Conservation (phyloP, 495 filamentous ascomycete species). For the Viridothelium virens region DNA sequence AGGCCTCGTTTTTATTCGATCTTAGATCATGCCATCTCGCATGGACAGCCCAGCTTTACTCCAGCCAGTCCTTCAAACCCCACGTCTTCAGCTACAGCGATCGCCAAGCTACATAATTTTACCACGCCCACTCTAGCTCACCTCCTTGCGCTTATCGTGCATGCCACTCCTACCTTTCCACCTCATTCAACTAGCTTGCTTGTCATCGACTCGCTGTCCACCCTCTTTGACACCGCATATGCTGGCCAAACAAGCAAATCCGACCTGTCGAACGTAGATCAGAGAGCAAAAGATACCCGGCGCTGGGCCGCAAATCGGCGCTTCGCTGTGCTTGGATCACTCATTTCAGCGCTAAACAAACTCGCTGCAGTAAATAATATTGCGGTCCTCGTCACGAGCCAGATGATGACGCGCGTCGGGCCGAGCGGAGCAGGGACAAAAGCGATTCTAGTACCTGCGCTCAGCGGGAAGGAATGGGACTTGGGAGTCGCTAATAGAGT, state of each 20-base stretch:
- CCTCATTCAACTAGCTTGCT: conserved; percentile 53
- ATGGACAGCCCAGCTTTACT: conserved; percentile 23
- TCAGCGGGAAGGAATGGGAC: conserved; percentile 65
- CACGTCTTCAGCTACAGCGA: neutral
- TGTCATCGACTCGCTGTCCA: conserved; percentile 70
- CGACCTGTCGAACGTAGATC: conserved; percentile 21
- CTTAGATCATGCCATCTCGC: conserved; percentile 5
- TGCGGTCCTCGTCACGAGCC: conserved; percentile 61
- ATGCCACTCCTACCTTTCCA: conserved; percentile 53
- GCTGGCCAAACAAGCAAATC: conserved; percentile 42
- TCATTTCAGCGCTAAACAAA: conserved; percentile 51
- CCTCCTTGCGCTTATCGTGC: conserved; percentile 62
- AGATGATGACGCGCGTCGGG: conserved; percentile 60
- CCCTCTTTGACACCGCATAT: conserved; percentile 65
- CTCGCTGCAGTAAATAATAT: conserved; percentile 61
- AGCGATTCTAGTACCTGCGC: conserved; percentile 62
- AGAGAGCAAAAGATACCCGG: conserved; percentile 39
- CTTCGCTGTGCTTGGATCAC: conserved; percentile 53
- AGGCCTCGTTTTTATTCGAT: conserved; percentile 15
- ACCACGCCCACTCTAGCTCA: conserved; percentile 57
- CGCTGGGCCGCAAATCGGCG: conserved; percentile 54
- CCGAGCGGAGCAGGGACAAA: conserved; percentile 40
- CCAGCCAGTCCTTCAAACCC: conserved; percentile 20
- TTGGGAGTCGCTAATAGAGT: conserved; percentile 56
- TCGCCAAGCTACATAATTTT: conserved; percentile 26